These are phyloP conservation scores for Rickenella mellea DNA, from an alignment of 768 basidiomycete genomes.

Conservation along the genomic window DNA sequence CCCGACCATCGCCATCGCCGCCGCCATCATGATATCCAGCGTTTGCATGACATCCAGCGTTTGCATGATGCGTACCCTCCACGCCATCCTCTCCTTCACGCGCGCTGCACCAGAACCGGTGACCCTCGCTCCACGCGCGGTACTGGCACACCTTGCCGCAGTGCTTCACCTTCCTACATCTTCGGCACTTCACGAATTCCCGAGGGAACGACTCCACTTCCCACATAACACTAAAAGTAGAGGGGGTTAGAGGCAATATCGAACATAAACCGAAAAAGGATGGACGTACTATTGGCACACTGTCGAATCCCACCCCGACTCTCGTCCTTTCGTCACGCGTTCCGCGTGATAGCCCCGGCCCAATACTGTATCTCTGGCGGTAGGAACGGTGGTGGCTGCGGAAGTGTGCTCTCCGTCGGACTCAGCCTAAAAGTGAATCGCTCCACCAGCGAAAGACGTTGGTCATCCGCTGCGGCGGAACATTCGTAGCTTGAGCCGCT, in stretches of 20 bases:
- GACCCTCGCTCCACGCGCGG: conserved; percentile 95
- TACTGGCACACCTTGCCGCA: conserved; percentile 97
- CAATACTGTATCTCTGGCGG: conserved; percentile 94
- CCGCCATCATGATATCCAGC: too few relatives aligned
- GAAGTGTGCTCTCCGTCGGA: conserved; percentile 67
- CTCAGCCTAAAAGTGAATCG: conserved; percentile 92
- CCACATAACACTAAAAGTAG: conserved; percentile 74
- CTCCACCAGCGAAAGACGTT: conserved; percentile 97
- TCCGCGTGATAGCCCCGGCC: conserved; percentile 99
- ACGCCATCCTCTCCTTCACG: conserved; percentile 39
- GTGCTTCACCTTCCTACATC: conserved; percentile 96
- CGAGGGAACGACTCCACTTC: conserved; percentile 83
- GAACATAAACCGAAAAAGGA: neutral
- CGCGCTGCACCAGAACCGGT: conserved; percentile 87
- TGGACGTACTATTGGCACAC: conserved; percentile 86
- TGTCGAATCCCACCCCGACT: conserved; percentile 86
- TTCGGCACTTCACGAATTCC: conserved; percentile 93
- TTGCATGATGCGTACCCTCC: too few relatives aligned
- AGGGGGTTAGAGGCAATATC: conserved; percentile 5
- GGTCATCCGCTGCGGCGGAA: conserved; percentile 56
- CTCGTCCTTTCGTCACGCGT: conserved; percentile 97
- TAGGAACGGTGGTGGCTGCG: conserved; percentile 56
- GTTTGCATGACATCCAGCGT: too few relatives aligned
- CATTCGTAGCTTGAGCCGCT: conserved; percentile 15
- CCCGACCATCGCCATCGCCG: too few relatives aligned